These are phyloP conservation scores for Tremellales sp. DNA, from an alignment of 1,284 basidiomycete species.

Conservation along the genomic window DNA sequence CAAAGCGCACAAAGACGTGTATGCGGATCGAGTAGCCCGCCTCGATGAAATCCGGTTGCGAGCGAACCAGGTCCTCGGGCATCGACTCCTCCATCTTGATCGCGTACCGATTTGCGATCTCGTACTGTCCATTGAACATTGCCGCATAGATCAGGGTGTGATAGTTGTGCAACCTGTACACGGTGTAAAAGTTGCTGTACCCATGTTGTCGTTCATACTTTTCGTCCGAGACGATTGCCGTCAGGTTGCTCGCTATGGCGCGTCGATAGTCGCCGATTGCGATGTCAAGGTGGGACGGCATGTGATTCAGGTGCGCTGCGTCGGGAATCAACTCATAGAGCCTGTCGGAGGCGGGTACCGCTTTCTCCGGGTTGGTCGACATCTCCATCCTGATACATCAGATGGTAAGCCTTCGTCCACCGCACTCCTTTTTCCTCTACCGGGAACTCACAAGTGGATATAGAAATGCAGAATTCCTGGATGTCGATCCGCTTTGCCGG, in stretches of 20 bases:
- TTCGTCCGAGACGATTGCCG: conserved; percentile 33
- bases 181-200: conserved; percentile 29
- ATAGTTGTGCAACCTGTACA: conserved; percentile 43
- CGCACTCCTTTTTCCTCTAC: too few species aligned
- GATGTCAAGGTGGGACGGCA: conserved; percentile 43
- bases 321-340: conserved; percentile 37
- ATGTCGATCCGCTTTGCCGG: conserved; percentile 18
- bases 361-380: conserved; percentile 33
- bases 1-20: conserved; percentile 41
- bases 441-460: too few species aligned
- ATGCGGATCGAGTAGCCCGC: conserved; percentile 25
- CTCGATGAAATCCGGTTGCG: conserved; percentile 39
- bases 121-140: conserved; percentile 39
- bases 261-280: conserved; percentile 43
- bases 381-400: too few species aligned
- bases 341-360: conserved; percentile 28
- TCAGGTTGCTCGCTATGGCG: conserved; percentile 27
- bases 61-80: conserved; percentile 23
- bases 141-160: conserved; percentile 38
- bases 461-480: conserved; percentile 42
- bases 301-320: conserved; percentile 39
- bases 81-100: conserved; percentile 32
- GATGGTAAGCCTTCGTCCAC: too few species aligned
- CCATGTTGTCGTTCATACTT: conserved; percentile 23
- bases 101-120: conserved; percentile 25